Base-by-base conservation (phyloP, 148 eudicot species). In the Amaranthus palmeri region DNA sequence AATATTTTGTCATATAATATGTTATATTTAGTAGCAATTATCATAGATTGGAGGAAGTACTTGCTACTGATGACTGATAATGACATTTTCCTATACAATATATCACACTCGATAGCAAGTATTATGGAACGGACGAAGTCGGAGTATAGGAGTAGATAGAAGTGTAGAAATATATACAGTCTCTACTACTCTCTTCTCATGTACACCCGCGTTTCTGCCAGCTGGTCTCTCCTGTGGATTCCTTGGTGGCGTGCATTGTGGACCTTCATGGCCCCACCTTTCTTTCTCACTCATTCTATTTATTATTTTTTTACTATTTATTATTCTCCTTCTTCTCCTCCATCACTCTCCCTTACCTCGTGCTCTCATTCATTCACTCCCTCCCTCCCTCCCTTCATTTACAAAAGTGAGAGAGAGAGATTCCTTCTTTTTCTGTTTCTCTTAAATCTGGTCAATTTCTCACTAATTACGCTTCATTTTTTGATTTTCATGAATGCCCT, bases 191-290 rank as follows among this genome's bases (percentile, higher is more conserved):
- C 60, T 8, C n/a, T 50, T 50, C 47, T 71, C 75, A 50, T 43
- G 25, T 43, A 36, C 53, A 36, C 6, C 68, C 73, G 73, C 73
- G 78, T 76, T 68, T 8, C 50, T 54, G 74, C 81, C 81, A 78
- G 81, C 74, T 78, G 81, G 64, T 54, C 58, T 72, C 76, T 10
- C 54, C 57, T 60, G 74, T 70, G 54, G 68, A 73, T 73, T 78
- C 81, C 77, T 73, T 69, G 77, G 50, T 78, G 77, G 81, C 81
- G 64, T 78, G 74, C 68, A 40, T 54, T 62, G 70, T 78, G 72
- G 77, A 42, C 69, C 81, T 41, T 14, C 2, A 15, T 40, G 74
- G 69, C 17, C 81, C 77, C 69, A 61, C 69, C 0, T 50, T 3
- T 12, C 51, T 42, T 15, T 62, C 52, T 41, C 17, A 6, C 65